A percentile compares a stretch with the other conserved stretches of the same genome.
phyloP scores from a whole-genome alignment of 1,139 yeast species.

The Scheffersomyces stambukii region DNA sequence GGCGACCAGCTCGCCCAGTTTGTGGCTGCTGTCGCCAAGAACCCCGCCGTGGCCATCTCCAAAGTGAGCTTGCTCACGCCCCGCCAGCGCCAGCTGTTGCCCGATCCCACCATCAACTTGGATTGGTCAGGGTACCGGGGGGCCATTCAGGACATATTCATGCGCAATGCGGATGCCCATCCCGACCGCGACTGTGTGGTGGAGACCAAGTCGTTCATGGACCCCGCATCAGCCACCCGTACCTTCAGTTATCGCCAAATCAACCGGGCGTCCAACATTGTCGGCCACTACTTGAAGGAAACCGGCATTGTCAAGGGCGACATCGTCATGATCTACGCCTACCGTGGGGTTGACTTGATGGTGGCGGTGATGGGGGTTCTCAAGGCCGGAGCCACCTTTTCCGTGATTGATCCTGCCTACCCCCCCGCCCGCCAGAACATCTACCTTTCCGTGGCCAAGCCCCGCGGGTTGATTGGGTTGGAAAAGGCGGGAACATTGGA shows the following conservation, averaged over 20 bases:
- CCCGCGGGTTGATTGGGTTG: constrained; percentile 83
- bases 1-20: constrained; percentile 71
- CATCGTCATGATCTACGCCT: constrained; percentile 95
- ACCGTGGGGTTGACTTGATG: constrained; percentile 94
- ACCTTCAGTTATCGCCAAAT: constrained; percentile 80
- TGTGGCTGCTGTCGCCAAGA: constrained; percentile 22
- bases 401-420: constrained; percentile 97
- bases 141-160: constrained; percentile 92
- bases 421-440: constrained; percentile 97
- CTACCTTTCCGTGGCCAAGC: constrained; percentile 88
- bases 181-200: constrained; percentile 90
- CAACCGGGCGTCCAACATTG: constrained; percentile 88
- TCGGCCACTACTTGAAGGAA: constrained; percentile 80
- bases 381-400: constrained; percentile 97
- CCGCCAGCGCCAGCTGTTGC: constrained; percentile 56
- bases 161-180: constrained; percentile 71
- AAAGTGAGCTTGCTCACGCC: constrained; percentile 64
- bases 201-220: constrained; percentile 75
- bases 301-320: constrained; percentile 88
- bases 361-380: constrained; percentile 96
- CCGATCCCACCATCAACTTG: constrained; percentile 82
- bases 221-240: constrained; percentile 55
- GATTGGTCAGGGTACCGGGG: constrained; percentile 94
- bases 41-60: constrained; percentile 47
- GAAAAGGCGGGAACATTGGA: constrained; percentile 86